These are phyloP conservation scores for Paramecium bursaria DNA, from an alignment of 73 alveolate species.

Conservation along the genomic window DNA sequence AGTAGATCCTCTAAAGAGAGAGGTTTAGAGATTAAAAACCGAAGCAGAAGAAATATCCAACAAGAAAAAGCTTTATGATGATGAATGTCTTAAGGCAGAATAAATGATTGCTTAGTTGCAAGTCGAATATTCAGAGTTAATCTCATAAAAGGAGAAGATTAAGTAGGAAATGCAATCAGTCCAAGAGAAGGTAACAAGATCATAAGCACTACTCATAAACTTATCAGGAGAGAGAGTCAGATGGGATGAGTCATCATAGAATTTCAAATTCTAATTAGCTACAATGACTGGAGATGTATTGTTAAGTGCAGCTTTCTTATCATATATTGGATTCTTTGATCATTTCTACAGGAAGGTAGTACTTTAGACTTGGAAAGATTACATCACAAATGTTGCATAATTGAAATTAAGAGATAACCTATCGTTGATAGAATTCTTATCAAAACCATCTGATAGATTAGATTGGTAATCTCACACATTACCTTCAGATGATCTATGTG, in stretches of 20 bases:
- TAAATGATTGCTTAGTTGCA: constrained; percentile 85
- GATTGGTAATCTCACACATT: constrained; percentile 95
- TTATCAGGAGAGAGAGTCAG: constrained; percentile 95
- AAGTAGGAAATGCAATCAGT: constrained; percentile 88
- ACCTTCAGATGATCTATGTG: constrained; percentile 97
- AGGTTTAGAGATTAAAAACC: constrained; percentile 78
- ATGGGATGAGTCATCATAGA: constrained; percentile 94
- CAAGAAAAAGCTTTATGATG: constrained; percentile 72
- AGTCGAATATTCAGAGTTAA: constrained; percentile 90
- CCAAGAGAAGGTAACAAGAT: constrained; percentile 93
- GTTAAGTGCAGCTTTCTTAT: constrained; percentile 94
- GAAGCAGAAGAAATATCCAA: constrained; percentile 80
- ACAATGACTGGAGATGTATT: constrained; percentile 94
- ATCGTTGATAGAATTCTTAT: constrained; percentile 92
- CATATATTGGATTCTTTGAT: constrained; percentile 99
- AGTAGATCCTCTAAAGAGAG: constrained; percentile 96
- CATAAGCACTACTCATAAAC: constrained; percentile 88
- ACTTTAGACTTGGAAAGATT: constrained; percentile 79
- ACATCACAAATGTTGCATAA: constrained; percentile 76
- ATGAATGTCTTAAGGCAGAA: constrained; percentile 80
- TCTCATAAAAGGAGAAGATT: constrained; percentile 85
- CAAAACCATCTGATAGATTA: constrained; percentile 98
- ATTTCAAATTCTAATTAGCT: constrained; percentile 93
- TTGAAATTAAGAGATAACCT: constrained; percentile 84
- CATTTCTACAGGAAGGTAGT: constrained; percentile 89